These are phyloP conservation scores for Metarhizium brunneum DNA, from an alignment of 2,329 filamentous ascomycete species.

Conservation along the genomic window DNA sequence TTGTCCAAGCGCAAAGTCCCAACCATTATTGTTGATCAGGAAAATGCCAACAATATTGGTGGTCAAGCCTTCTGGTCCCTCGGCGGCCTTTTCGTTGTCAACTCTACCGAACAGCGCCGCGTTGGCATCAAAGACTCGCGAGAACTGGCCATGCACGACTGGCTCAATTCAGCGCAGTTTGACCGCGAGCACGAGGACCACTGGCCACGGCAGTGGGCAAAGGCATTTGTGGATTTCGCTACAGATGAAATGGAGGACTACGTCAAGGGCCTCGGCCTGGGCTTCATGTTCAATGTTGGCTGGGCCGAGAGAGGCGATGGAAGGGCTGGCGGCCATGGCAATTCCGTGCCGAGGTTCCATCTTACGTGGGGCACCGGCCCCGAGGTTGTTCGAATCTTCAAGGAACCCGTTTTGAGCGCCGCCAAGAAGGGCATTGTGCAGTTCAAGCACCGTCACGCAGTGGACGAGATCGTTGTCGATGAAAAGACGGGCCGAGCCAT, in stretches of 20 bases:
- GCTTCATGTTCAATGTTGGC: conserved; percentile 44
- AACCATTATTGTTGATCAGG: conserved; percentile 47
- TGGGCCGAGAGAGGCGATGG: conserved; percentile 55
- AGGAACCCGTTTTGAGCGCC: conserved; percentile 43
- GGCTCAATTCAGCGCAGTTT: conserved; percentile 48
- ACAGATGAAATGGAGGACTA: conserved; percentile 49
- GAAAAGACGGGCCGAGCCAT: conserved; percentile 37
- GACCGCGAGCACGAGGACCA: conserved; percentile 46
- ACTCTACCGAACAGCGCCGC: conserved; percentile 46
- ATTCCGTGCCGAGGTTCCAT: conserved; percentile 55
- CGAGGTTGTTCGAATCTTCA: conserved; percentile 48
- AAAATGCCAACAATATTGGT: conserved; percentile 45
- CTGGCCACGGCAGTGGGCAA: conserved; percentile 53
- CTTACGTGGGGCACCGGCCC: conserved; percentile 53
- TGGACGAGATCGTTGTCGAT: conserved; percentile 47
- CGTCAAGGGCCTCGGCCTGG: conserved; percentile 41
- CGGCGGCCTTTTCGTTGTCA: conserved; percentile 50
- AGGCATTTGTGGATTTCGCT: conserved; percentile 55
- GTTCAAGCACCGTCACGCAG: conserved; percentile 47
- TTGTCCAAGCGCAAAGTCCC: conserved; percentile 40
- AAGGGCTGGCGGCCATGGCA: conserved; percentile 46
- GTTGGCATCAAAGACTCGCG: conserved; percentile 49
- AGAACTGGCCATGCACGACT: conserved; percentile 48
- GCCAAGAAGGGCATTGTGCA: conserved; percentile 42
- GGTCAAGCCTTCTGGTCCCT: conserved; percentile 58